Evolutionary conservation across 192 early-diverging fungal species (phyloP), one percentile per base, ranked within the genome.

Genomic region (Coemansia erecta): DNA sequence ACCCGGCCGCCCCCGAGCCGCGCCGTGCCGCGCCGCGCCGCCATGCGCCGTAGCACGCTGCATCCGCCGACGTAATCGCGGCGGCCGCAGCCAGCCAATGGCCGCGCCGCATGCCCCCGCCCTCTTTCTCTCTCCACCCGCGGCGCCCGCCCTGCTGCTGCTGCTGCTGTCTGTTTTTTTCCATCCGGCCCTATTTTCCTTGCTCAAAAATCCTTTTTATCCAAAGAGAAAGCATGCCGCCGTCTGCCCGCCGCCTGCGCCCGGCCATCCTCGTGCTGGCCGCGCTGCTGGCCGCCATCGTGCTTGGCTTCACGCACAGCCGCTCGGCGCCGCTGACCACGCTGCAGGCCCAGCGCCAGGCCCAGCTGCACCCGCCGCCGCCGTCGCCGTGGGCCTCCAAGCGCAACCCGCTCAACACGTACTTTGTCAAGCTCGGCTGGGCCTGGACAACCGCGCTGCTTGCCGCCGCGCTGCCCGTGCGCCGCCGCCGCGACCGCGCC

Each of bases 371-470:
- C 58, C 64, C 42, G 49, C 47, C 31, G 43, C 28, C 17, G 50
- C 49, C 13, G 47, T 62, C 73, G 17, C 40, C 41, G 21, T 88
- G 91, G 62, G 80, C 84, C 17, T 81, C 84, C 73, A 93, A 91
- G 61, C 70, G 77, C 43, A 92, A 92, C 73, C 57, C 86, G 49
- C 70, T 96, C 47, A 96, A 96, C 68, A 63, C 66, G 0, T 75
- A 84, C 47, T 87, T 92, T 80, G 92, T 85, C 56, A 96, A 96
- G 77, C 70, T 72, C 26, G 92, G 86, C 14, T 96, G 94, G 94
- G 87, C 85, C 35, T 96, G 94, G 94, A 94, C 93, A 0, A 84
- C 85, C 21, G 41, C 85, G 12, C 73, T 86, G 23, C 86, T 87
- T 50, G 40, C 81, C 17, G 19, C 73, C 9, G 85, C 85, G 50